phyloP scores from a whole-genome alignment of 495 filamentous ascomycete genomes.

The Penicillium tannophilum region DNA sequence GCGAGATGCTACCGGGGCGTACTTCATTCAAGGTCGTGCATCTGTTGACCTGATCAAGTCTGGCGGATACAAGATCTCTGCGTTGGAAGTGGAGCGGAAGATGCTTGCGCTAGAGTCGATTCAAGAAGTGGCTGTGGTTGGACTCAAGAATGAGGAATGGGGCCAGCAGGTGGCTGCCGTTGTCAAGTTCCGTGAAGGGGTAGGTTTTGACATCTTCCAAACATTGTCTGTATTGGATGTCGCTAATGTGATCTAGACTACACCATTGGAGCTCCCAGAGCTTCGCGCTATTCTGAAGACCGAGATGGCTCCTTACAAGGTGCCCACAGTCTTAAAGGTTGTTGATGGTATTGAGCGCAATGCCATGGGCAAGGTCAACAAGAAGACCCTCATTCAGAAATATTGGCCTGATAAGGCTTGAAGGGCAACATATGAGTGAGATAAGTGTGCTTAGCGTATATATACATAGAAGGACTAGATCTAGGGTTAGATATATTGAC shows the following conservation, averaged over 20 bases:
- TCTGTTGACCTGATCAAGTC: conserved; percentile 52
- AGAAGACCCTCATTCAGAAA: conserved; percentile 46
- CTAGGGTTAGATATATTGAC: not conserved
- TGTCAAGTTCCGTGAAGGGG: conserved; percentile 42
- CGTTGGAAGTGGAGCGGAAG: conserved; percentile 47
- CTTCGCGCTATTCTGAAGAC: conserved; percentile 42
- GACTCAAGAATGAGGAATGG: conserved; percentile 47
- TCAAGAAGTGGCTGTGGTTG: conserved; percentile 47
- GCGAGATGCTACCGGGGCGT: conserved; percentile 40
- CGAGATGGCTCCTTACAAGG: conserved; percentile 52
- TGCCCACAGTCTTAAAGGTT: conserved; percentile 45
- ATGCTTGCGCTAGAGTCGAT: conserved; percentile 40
- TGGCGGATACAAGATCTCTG: conserved; percentile 50
- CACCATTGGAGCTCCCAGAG: conserved; percentile 35
- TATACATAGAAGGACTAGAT: conserved; percentile 4
- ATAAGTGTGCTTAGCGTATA: conserved; percentile 3
- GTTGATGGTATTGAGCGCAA: conserved; percentile 52
- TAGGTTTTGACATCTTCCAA: conserved; percentile 24
- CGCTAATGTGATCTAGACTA: conserved; percentile 28
- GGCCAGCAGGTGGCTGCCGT: conserved; percentile 48
- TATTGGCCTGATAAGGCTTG: conserved; percentile 42
- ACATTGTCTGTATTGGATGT: not conserved
- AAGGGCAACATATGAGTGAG: not conserved
- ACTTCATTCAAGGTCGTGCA: conserved; percentile 49
- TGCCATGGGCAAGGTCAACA: conserved; percentile 53